A percentile compares a stretch with the other conserved stretches of the same genome.
phyloP scores from a whole-genome alignment of 2,329 filamentous ascomycete genomes.

The Neonectria hederae region DNA sequence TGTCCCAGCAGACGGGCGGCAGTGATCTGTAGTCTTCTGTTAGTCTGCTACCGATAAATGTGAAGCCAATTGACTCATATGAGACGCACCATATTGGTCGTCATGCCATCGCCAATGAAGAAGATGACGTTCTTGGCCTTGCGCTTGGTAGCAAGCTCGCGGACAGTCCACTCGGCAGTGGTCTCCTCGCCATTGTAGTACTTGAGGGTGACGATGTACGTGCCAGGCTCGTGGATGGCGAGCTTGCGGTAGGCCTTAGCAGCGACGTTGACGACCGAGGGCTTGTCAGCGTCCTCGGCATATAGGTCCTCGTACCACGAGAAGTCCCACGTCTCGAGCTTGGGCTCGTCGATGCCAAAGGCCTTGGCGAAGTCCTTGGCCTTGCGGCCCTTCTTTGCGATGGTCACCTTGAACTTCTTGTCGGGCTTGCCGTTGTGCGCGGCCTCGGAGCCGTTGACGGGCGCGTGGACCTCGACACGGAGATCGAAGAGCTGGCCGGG shows the following conservation, averaged over 20 bases:
- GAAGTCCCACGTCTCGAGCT: constrained; percentile 84
- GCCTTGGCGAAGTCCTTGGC: constrained; percentile 68
- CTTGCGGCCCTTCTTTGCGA: constrained; percentile 69
- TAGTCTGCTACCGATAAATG: not conserved
- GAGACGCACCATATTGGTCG: constrained; percentile 71
- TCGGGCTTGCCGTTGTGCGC: constrained; percentile 75
- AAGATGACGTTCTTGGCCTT: constrained; percentile 87
- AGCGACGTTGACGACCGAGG: constrained; percentile 81
- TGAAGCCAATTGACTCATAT: not conserved
- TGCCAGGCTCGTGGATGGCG: constrained; percentile 79
- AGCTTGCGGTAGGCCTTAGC: constrained; percentile 81
- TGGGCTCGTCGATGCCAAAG: constrained; percentile 75
- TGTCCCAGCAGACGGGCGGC: constrained; percentile 84
- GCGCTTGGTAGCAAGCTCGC: constrained; percentile 73
- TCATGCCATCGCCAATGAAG: constrained; percentile 82
- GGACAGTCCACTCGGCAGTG: constrained; percentile 79
- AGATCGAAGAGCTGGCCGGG: constrained; percentile 87
- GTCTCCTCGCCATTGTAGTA: constrained; percentile 81
- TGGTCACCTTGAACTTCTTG: constrained; percentile 78
- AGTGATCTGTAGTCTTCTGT: constrained; percentile 60
- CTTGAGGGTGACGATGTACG: constrained; percentile 78
- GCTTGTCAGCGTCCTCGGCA: constrained; percentile 73
- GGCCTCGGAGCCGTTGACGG: constrained; percentile 83
- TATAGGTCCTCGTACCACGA: constrained; percentile 88
- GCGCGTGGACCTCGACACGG: constrained; percentile 82